phyloP scores from a whole-genome alignment of 1,284 basidiomycete species.

The Tylopilus sp. region DNA sequence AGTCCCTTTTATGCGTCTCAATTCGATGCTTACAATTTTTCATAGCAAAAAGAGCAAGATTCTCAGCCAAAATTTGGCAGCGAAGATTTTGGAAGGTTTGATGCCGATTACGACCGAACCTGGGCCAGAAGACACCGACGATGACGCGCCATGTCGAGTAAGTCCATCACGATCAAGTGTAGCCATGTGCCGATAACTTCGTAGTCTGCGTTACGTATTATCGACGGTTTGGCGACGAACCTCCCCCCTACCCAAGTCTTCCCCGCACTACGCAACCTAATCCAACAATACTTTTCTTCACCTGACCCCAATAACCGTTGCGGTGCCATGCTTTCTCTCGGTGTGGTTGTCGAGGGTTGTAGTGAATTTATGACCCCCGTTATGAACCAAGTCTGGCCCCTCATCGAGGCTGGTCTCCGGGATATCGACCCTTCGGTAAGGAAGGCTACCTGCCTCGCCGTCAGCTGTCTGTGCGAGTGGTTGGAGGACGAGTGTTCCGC shows the following conservation, averaged over 20 bases:
- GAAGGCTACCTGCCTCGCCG: slow-evolving; percentile 91
- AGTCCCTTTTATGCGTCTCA: slow-evolving; percentile 9
- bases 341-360: slow-evolving; percentile 95
- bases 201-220: slow-evolving; percentile 87
- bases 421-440: slow-evolving; percentile 84
- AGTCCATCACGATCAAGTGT: slow-evolving; percentile 27
- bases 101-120: slow-evolving; percentile 93
- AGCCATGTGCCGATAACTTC: slow-evolving; percentile 14
- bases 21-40: not conserved
- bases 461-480: slow-evolving; percentile 98
- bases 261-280: slow-evolving; percentile 81
- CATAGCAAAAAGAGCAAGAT: slow-evolving; percentile 93
- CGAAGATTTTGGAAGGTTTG: slow-evolving; percentile 84
- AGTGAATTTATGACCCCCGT: slow-evolving; percentile 96
- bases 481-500: slow-evolving; percentile 89
- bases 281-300: slow-evolving; percentile 79
- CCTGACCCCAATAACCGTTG: slow-evolving; percentile 78
- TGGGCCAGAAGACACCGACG: slow-evolving; percentile 83
- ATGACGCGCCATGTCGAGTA: slow-evolving; percentile 87
- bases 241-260: slow-evolving; percentile 96
- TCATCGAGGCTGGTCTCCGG: slow-evolving; percentile 85
- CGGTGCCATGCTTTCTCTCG: slow-evolving; percentile 93
- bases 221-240: slow-evolving; percentile 90
- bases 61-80: slow-evolving; percentile 81
- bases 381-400: slow-evolving; percentile 90